phyloP scores from a whole-genome alignment of 352 stramenopile species.

The Pythium sukuiense region DNA sequence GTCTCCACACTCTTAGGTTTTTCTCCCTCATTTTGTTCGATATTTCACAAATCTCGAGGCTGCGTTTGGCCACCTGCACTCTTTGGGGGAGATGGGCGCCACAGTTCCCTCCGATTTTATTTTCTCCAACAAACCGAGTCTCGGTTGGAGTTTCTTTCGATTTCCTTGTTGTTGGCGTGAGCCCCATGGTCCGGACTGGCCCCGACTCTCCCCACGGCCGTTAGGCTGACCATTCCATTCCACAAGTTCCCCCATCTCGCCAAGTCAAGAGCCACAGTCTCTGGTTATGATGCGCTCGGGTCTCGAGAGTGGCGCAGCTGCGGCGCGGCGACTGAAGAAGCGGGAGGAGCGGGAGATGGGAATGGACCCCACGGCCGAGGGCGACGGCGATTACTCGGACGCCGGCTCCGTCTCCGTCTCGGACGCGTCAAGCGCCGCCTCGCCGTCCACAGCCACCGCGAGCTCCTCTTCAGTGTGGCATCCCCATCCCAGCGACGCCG shows the following conservation, averaged over 20 bases:
- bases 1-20: neutral
- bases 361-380: slow-evolving; percentile 1
- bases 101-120: neutral
- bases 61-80: neutral
- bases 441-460: slow-evolving; percentile 7
- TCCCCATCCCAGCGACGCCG: slow-evolving; percentile 13
- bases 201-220: neutral
- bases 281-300: slow-evolving; percentile 12
- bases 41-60: neutral
- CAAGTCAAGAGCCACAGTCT: slow-evolving; percentile 1
- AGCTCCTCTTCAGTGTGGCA: slow-evolving; percentile 17
- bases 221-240: slow-evolving; percentile 21
- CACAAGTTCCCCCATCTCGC: slow-evolving; percentile 26
- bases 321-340: slow-evolving; percentile 27
- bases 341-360: slow-evolving; percentile 28
- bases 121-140: neutral
- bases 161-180: neutral
- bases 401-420: neutral
- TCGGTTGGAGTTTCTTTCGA: neutral
- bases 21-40: neutral
- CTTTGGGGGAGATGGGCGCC: neutral
- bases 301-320: slow-evolving; percentile 19
- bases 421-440: slow-evolving; percentile 11
- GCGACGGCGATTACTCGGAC: slow-evolving; percentile 2
- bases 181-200: neutral